phyloP scores from a whole-genome alignment of 2,329 filamentous ascomycete species.

The Moelleriella libera region DNA sequence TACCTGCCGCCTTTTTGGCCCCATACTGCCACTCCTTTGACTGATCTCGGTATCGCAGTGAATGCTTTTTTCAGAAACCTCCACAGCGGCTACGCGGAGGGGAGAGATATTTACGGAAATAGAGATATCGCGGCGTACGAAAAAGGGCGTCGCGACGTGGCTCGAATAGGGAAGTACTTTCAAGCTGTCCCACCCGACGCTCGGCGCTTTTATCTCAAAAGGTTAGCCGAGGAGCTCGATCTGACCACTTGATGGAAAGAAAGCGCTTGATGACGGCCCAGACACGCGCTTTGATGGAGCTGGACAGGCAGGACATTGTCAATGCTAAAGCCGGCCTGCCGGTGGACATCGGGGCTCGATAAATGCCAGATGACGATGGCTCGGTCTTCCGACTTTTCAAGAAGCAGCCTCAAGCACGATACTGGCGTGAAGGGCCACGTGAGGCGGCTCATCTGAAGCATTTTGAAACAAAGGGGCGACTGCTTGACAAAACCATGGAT shows the following conservation, averaged over 20 bases:
- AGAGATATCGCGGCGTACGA: conserved; percentile 75
- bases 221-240: conserved; percentile 54
- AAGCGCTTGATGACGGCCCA: not conserved
- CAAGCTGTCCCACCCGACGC: conserved; percentile 50
- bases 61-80: conserved; percentile 79
- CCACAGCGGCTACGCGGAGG: conserved; percentile 51
- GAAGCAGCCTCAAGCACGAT: no score
- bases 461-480: no score
- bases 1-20: conserved; percentile 77
- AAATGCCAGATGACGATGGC: no score
- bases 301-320: no score
- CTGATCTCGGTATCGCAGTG: conserved; percentile 57
- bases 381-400: no score
- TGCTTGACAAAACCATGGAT: no score
- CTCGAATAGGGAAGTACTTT: conserved; percentile 51
- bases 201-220: conserved; percentile 59
- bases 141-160: conserved; percentile 59
- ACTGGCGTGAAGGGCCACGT: no score
- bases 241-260: conserved; percentile 7
- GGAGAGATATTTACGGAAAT: conserved; percentile 79
- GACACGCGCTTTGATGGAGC: no score
- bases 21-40: conserved; percentile 53
- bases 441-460: no score
- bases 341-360: no score
- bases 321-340: no score